phyloP scores from a whole-genome alignment of 148 eudicot species.

The Cornus kousa region DNA sequence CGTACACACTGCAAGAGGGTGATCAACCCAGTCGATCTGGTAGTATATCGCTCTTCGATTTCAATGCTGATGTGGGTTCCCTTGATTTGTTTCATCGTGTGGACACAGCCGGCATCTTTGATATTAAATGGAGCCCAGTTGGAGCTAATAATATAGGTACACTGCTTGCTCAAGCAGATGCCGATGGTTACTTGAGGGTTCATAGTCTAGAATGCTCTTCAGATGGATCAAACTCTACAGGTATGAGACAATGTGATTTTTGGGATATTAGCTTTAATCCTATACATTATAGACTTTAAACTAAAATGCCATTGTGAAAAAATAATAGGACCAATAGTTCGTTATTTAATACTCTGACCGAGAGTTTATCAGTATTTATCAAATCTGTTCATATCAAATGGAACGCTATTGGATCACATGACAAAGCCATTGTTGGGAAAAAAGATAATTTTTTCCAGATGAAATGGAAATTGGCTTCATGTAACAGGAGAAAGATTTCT shows the following conservation, averaged over 20 bases:
- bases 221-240: constrained; percentile 27
- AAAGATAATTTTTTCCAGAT: too few relatives aligned
- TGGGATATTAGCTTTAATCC: neutral
- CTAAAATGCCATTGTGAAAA: too few relatives aligned
- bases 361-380: too few relatives aligned
- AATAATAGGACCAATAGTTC: too few relatives aligned
- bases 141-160: constrained; percentile 28
- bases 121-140: constrained; percentile 76
- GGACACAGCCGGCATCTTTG: constrained; percentile 79
- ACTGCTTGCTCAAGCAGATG: constrained; percentile 89
- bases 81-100: constrained; percentile 48
- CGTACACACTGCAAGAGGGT: constrained; percentile 77
- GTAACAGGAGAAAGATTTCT: too few relatives aligned
- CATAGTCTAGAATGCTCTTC: constrained; percentile 36
- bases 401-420: too few relatives aligned
- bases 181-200: constrained; percentile 74
- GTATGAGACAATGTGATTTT: constrained; percentile 21
- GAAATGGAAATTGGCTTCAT: too few relatives aligned
- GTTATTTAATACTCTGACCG: too few relatives aligned
- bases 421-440: too few relatives aligned
- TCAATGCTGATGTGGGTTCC: constrained; percentile 35
- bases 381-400: too few relatives aligned
- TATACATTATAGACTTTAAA: neutral
- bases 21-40: constrained; percentile 63
- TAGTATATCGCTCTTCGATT: constrained; percentile 71